Evolutionary conservation across 345 rosid genomes (phyloP).

Genomic region (Limnanthes douglasii): DNA sequence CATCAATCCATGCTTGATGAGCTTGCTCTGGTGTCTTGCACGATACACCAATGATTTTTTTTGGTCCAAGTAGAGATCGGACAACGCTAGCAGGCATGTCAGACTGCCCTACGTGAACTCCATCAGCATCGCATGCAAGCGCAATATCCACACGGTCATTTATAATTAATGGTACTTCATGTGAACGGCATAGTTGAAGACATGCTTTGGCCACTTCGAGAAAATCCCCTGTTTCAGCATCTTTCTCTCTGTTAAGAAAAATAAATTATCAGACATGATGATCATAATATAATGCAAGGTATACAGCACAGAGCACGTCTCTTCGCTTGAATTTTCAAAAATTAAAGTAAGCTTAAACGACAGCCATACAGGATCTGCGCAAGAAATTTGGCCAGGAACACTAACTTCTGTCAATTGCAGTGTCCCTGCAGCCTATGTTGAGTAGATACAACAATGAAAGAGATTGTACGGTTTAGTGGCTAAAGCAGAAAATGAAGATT

Average conservation of each 20-base stretch:
- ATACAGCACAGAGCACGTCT: too few relatives aligned
- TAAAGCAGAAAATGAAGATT: too few relatives aligned
- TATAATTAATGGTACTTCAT: constrained; percentile 53
- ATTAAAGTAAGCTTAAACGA: too few relatives aligned
- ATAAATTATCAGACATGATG: neutral
- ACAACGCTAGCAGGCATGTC: constrained; percentile 55
- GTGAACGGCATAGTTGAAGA: constrained; percentile 33
- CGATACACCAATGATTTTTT: constrained; percentile 75
- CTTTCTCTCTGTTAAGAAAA: constrained; percentile 47
- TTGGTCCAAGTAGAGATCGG: constrained; percentile 72
- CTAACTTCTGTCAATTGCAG: too few relatives aligned
- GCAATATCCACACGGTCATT: constrained; percentile 84
- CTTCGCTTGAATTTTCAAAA: too few relatives aligned
- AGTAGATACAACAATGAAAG: too few relatives aligned
- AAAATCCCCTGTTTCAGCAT: constrained; percentile 45
- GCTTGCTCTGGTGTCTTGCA: constrained; percentile 88
- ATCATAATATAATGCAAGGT: neutral
- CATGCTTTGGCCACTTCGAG: constrained; percentile 64
- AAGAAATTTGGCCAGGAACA: too few relatives aligned
- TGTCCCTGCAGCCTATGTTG: too few relatives aligned
- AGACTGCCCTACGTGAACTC: constrained; percentile 84
- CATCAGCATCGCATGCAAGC: constrained; percentile 76
- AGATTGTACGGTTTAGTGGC: too few relatives aligned
- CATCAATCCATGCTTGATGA: constrained; percentile 67
- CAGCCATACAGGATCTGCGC: too few relatives aligned